phyloP scores from a whole-genome alignment of 1,284 basidiomycete genomes.

The Farysia itapuensis region DNA sequence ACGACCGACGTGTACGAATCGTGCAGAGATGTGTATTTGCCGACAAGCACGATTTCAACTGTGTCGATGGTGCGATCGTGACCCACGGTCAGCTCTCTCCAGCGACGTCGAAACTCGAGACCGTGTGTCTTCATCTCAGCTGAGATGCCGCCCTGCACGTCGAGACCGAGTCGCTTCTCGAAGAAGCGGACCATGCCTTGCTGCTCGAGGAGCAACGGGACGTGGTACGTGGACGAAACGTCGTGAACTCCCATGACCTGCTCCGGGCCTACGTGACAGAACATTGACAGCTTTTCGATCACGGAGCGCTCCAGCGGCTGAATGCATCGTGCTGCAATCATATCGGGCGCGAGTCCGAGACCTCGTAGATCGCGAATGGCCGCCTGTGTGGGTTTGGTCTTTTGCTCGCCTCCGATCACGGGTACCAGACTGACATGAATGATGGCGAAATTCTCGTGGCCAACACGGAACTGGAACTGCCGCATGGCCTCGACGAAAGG shows the following conservation, averaged over 20 bases:
- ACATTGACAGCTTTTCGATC: conserved; percentile 97
- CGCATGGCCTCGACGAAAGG: conserved; percentile 99
- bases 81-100: conserved; percentile 81
- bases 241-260: conserved; percentile 97
- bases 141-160: conserved; percentile 66
- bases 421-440: conserved; percentile 98
- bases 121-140: conserved; percentile 69
- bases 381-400: conserved; percentile 98
- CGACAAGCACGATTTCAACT: conserved; percentile 88
- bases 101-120: conserved; percentile 69
- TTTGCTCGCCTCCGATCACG: conserved; percentile 97
- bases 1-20: conserved; percentile 99
- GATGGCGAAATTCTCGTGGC: conserved; percentile 93
- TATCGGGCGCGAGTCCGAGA: conserved; percentile 86
- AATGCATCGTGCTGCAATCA: conserved; percentile 85
- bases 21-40: conserved; percentile 95
- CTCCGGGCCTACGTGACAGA: conserved; percentile 90
- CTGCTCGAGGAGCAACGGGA: conserved; percentile 85
- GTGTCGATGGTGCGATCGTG: conserved; percentile 90
- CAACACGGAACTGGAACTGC: conserved; percentile 97
- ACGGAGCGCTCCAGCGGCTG: conserved; percentile 75
- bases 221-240: conserved; percentile 94
- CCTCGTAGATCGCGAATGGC: conserved; percentile 92
- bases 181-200: conserved; percentile 90
- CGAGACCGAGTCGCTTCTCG: conserved; percentile 76